phyloP scores from a whole-genome alignment of 345 rosid genomes.

The Gossypium ekmanianum region DNA sequence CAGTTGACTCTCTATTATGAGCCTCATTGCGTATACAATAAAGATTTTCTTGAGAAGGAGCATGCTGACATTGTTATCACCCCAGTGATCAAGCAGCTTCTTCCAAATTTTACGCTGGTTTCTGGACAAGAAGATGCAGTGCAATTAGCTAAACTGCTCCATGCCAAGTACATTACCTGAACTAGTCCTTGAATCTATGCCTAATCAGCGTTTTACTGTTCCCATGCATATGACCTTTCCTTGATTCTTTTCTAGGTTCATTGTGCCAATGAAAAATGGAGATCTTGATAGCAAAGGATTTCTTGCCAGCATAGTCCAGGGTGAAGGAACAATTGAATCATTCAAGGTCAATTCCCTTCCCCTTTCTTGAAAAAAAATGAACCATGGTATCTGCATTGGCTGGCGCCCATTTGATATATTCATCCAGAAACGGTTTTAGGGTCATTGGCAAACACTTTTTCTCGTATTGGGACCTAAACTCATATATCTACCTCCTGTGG shows the following conservation, averaged over 20 bases:
- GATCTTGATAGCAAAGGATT: conserved; percentile 81
- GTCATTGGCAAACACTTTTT: not conserved
- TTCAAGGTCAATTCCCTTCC: conserved; percentile 54
- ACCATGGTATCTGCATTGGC: not conserved
- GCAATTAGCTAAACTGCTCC: conserved; percentile 62
- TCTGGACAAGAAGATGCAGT: conserved; percentile 67
- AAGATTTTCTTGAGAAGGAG: conserved; percentile 52
- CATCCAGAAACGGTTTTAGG: not conserved
- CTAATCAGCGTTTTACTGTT: conserved; percentile 10
- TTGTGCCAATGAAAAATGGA: conserved; percentile 87
- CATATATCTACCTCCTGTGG: not conserved
- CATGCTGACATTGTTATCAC: conserved; percentile 76
- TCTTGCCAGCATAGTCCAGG: conserved; percentile 48
- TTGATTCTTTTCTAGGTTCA: conserved; percentile 40
- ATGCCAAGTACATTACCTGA: conserved; percentile 57
- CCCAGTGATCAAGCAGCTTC: conserved; percentile 89
- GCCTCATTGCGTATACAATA: conserved; percentile 78
- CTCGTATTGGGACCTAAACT: not conserved
- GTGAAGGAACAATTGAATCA: conserved; percentile 76
- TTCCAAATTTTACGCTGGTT: conserved; percentile 78
- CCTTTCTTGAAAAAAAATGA: not conserved
- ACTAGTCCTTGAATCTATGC: not conserved
- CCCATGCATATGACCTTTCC: not conserved
- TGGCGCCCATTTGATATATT: not conserved
- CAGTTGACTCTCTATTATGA: conserved; percentile 74